A percentile compares a stretch with the other conserved stretches of the same genome.
phyloP scores from a whole-genome alignment of 2,329 filamentous ascomycete genomes.

The Nothomitra cinnamomea region DNA sequence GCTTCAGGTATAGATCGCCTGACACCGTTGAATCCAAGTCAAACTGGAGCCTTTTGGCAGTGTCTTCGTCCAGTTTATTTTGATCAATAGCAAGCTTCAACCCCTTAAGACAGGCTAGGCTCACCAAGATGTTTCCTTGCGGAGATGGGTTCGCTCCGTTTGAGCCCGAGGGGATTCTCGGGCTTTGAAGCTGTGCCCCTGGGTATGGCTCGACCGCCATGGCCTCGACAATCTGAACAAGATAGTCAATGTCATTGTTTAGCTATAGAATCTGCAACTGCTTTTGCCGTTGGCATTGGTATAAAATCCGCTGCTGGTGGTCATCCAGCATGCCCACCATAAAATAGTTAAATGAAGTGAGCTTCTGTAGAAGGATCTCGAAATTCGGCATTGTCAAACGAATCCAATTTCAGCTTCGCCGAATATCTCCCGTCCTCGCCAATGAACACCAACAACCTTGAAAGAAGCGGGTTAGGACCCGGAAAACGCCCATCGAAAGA shows the following conservation, averaged over 20 bases:
- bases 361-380: constrained; percentile 17
- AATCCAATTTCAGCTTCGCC: constrained; percentile 12
- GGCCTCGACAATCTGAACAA: constrained; percentile 20
- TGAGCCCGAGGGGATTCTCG: constrained; percentile 12
- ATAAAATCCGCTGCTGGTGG: constrained; percentile 14
- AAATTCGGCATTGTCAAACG: constrained; percentile 14
- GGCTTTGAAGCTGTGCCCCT: constrained; percentile 8
- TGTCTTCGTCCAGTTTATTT: constrained; percentile 14
- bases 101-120: constrained; percentile 21
- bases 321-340: constrained; percentile 20
- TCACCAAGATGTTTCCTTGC: constrained; percentile 14
- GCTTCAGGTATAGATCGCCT: background rate
- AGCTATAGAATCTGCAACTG: constrained; percentile 22
- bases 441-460: constrained; percentile 8
- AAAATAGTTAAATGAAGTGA: constrained; percentile 20
- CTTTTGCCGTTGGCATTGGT: constrained; percentile 16
- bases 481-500: background rate
- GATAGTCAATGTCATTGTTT: constrained; percentile 19
- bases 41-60: constrained; percentile 14
- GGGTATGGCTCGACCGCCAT: background rate
- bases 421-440: constrained; percentile 16
- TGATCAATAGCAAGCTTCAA: constrained; percentile 20
- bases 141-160: constrained; percentile 12
- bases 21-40: background rate
- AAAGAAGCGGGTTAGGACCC: constrained; percentile 6